Percentiles rank a stretch among this genome's conserved stretches.
phyloP scores from a whole-genome alignment of 2,329 filamentous ascomycete genomes.

The Intubia oerlemansii region DNA sequence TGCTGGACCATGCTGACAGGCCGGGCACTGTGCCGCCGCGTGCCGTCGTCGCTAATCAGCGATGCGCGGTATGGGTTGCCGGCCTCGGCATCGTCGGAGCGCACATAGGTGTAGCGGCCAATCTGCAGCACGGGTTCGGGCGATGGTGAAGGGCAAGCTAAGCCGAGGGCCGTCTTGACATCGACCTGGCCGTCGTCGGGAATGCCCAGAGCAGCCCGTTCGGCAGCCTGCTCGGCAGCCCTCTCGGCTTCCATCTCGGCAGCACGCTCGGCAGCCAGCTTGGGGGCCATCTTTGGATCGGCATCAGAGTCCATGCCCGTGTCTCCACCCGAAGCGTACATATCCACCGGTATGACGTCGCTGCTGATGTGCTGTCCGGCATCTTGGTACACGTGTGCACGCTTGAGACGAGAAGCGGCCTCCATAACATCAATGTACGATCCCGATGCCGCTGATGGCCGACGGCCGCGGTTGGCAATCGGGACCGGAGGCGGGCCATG shows the following conservation, averaged over 20 bases:
- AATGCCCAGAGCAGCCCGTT: no score
- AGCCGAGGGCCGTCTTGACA: no score
- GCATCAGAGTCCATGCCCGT: no score
- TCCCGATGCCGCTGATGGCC: constrained; percentile 1
- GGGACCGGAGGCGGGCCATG: no score
- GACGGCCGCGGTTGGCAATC: not conserved
- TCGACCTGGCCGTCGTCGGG: no score
- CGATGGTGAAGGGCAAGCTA: no score
- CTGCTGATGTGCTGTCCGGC: not conserved
- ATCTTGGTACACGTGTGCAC: constrained; percentile 4
- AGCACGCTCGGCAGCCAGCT: not conserved
- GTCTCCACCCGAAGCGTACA: no score
- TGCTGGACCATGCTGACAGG: no score
- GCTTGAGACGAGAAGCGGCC: constrained; percentile 7
- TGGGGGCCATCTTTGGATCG: no score
- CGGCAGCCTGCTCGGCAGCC: no score
- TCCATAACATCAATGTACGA: constrained; percentile 10
- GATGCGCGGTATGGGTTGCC: constrained; percentile 5
- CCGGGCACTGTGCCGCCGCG: no score
- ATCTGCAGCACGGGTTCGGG: constrained; percentile 8
- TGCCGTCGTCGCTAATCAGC: constrained; percentile 6
- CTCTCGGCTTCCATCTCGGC: not conserved
- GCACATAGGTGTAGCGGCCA: constrained; percentile 10
- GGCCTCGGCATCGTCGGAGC: constrained; percentile 8
- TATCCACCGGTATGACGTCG: no score